A percentile compares a stretch with the other conserved stretches of the same genome.
Conservation (phyloP, 1,284 basidiomycete species). For the Blastosporella zonata region DNA sequence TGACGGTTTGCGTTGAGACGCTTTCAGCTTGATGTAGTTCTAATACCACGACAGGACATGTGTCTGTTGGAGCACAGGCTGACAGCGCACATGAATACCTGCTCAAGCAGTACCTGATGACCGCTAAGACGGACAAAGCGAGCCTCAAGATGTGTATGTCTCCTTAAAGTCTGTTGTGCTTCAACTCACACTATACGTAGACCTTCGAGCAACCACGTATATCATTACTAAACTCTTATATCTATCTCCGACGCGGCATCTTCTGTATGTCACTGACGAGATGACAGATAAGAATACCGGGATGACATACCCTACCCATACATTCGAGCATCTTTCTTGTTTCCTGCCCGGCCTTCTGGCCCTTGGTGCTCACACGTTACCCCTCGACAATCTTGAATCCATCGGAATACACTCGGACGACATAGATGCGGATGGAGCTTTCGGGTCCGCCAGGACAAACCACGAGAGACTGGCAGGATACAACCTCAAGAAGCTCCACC, state of each 20-base stretch:
- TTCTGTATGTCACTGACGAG: conserved; percentile 69
- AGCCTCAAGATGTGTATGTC: conserved; percentile 44
- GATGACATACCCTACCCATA: conserved; percentile 40
- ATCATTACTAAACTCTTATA: conserved; percentile 66
- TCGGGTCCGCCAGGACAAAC: conserved; percentile 41
- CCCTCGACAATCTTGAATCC: conserved; percentile 43
- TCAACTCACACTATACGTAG: conserved; percentile 32
- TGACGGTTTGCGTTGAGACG: conserved; percentile 25
- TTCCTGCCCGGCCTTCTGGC: conserved; percentile 78
- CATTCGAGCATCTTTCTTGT: conserved; percentile 74
- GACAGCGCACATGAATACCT: conserved; percentile 78
- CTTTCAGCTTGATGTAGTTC: conserved; percentile 5
- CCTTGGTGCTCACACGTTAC: conserved; percentile 62
- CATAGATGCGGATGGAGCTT: conserved; percentile 32
- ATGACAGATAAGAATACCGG: conserved; percentile 27
- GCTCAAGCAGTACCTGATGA: conserved; percentile 52
- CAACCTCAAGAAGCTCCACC: conserved; percentile 45
- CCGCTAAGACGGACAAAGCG: conserved; percentile 49
- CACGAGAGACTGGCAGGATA: conserved; percentile 48
- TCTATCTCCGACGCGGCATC: conserved; percentile 57
- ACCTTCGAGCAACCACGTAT: conserved; percentile 57
- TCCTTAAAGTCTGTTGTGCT: background rate
- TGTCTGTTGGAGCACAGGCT: conserved; percentile 62
- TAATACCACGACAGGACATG: conserved; percentile 32
- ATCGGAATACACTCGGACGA: conserved; percentile 39